phyloP scores from a whole-genome alignment of 345 rosid genomes.

The Streptanthus diversifolius region DNA sequence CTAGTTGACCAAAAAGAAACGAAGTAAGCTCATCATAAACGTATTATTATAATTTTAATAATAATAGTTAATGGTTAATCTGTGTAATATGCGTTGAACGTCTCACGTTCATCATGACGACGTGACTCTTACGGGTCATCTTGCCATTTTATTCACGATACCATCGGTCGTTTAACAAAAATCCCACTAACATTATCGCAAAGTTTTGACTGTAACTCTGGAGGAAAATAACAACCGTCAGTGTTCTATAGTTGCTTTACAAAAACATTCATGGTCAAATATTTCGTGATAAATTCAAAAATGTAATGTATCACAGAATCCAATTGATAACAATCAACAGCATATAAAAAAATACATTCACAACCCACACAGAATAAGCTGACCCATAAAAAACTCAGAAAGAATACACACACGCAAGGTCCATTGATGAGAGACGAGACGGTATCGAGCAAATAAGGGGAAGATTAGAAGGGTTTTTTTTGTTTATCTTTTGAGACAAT shows the following conservation, averaged over 20 bases:
- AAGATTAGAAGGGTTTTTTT: not conserved
- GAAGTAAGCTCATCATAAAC: not conserved
- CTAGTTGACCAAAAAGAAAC: too few species aligned
- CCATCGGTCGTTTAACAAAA: not conserved
- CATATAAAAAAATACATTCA: not conserved
- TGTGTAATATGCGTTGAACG: not conserved
- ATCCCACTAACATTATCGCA: not conserved
- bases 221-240: not conserved
- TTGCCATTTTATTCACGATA: not conserved
- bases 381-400: conserved; percentile 6
- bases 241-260: not conserved
- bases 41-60: not conserved
- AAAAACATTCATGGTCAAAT: not conserved
- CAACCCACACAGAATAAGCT: not conserved
- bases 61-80: not conserved
- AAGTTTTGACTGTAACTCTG: not conserved
- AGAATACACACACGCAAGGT: conserved; percentile 18
- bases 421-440: conserved; percentile 7
- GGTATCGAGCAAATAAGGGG: not conserved
- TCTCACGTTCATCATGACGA: not conserved
- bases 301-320: not conserved
- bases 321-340: conserved; percentile 1
- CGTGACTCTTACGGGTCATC: not conserved
- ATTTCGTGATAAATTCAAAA: not conserved
- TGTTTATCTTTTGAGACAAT: not conserved